phyloP scores from a whole-genome alignment of 2,329 filamentous ascomycete species.

The Penicillium italicum region DNA sequence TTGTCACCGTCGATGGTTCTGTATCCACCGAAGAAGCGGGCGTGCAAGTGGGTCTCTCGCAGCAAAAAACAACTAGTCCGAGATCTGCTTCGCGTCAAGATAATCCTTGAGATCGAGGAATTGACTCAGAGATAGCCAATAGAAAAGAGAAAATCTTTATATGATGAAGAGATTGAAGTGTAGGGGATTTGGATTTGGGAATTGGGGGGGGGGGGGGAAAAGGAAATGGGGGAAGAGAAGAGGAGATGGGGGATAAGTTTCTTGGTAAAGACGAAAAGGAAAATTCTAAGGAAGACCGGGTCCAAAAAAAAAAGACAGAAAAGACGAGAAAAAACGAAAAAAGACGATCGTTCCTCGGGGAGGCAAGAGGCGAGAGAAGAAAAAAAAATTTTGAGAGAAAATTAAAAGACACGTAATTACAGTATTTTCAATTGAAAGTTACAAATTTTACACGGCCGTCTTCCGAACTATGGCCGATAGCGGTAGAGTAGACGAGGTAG shows the following conservation, averaged over 20 bases:
- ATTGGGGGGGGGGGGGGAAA: background rate
- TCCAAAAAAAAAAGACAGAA: constrained; percentile 17
- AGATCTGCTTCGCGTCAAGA: constrained; percentile 38
- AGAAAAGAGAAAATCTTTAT: background rate
- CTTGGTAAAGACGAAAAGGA: constrained; percentile 10
- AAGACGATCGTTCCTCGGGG: constrained; percentile 26
- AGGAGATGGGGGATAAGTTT: constrained; percentile 15
- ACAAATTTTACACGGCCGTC: constrained; percentile 6
- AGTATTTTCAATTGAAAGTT: background rate
- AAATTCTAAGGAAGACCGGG: constrained; percentile 20
- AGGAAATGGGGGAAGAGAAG: constrained; percentile 1
- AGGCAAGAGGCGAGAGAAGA: constrained; percentile 23
- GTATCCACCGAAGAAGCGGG: constrained; percentile 40
- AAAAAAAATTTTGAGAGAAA: constrained; percentile 5
- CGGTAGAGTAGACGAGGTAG: background rate
- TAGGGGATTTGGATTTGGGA: background rate
- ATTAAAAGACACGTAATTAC: constrained; percentile 7
- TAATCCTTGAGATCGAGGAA: constrained; percentile 20
- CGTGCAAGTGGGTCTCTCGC: constrained; percentile 39
- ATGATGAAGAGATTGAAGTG: constrained; percentile 1
- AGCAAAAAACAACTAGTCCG: constrained; percentile 34
- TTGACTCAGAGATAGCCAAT: background rate
- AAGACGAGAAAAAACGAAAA: constrained; percentile 18
- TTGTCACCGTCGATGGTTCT: constrained; percentile 39
- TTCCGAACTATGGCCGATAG: constrained; percentile 13